Evolutionary conservation across 2,329 filamentous ascomycete genomes (phyloP).

Genomic region (Botrytis deweyae): DNA sequence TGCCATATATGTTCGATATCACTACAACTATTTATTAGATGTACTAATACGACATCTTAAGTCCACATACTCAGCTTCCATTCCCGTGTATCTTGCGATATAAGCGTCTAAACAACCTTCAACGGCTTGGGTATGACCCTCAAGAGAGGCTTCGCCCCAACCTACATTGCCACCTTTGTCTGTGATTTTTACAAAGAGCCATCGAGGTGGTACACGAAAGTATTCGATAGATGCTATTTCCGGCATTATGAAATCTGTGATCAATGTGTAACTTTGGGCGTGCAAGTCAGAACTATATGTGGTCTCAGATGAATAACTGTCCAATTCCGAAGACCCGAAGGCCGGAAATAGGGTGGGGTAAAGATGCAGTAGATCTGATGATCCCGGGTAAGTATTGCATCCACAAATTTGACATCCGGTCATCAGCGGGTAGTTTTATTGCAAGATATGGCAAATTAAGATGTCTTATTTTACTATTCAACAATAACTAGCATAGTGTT

Average conservation of each 20-base stretch:
- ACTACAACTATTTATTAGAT: constrained; percentile 42
- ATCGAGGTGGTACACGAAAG: constrained; percentile 71
- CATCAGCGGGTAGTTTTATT: background rate
- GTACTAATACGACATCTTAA: background rate
- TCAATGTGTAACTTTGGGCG: background rate
- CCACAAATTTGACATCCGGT: constrained; percentile 10
- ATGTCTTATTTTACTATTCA: constrained; percentile 3
- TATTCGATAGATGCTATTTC: constrained; percentile 68
- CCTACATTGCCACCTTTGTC: constrained; percentile 64
- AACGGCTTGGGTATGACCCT: constrained; percentile 71
- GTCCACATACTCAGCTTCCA: constrained; percentile 64
- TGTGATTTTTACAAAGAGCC: constrained; percentile 75
- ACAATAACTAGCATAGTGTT: background rate
- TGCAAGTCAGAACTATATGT: background rate
- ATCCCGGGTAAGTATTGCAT: constrained; percentile 10
- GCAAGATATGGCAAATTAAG: background rate
- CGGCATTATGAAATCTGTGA: constrained; percentile 48
- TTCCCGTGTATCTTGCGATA: constrained; percentile 59
- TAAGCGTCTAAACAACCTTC: constrained; percentile 72
- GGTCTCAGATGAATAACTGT: background rate
- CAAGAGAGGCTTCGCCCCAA: constrained; percentile 74
- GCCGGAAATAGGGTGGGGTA: constrained; percentile 12
- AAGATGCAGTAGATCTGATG: background rate
- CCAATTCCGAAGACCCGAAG: background rate
- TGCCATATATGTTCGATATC: constrained; percentile 84